Evolutionary conservation across 2,329 filamentous ascomycete genomes (phyloP).

Genomic region (Talaromyces marneffei): DNA sequence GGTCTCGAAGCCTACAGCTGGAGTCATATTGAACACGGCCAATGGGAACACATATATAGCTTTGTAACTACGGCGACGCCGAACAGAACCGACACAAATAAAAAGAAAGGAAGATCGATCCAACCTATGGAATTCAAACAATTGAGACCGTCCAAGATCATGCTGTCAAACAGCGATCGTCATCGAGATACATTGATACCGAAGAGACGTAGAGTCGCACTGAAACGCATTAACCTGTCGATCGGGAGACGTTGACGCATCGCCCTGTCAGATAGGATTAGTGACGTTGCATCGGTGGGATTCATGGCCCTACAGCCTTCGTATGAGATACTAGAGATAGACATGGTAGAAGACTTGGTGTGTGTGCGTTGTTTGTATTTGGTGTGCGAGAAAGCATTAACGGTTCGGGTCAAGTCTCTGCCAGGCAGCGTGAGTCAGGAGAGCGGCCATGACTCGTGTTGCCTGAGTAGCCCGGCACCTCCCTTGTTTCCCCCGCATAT

Average conservation of each 20-base stretch:
- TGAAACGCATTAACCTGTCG: not conserved
- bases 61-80: not conserved
- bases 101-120: not conserved
- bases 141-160: not conserved
- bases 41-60: not conserved
- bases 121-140: not conserved
- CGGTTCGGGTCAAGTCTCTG: not conserved
- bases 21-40: not conserved
- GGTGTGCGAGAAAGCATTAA: not conserved
- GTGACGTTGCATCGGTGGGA: conserved; percentile 6
- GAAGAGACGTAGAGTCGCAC: not conserved
- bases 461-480: not conserved
- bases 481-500: not conserved
- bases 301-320: not conserved
- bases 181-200: not conserved
- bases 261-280: not conserved
- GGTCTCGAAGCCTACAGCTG: not conserved
- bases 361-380: not conserved
- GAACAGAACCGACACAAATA: not conserved
- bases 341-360: not conserved
- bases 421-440: not conserved
- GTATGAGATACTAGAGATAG: not conserved
- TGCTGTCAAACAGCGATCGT: not conserved
- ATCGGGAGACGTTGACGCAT: not conserved
- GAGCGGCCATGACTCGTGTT: not conserved